Conservation (phyloP, 2,329 filamentous ascomycete genomes). For the Ophioceras dolichostomum region DNA sequence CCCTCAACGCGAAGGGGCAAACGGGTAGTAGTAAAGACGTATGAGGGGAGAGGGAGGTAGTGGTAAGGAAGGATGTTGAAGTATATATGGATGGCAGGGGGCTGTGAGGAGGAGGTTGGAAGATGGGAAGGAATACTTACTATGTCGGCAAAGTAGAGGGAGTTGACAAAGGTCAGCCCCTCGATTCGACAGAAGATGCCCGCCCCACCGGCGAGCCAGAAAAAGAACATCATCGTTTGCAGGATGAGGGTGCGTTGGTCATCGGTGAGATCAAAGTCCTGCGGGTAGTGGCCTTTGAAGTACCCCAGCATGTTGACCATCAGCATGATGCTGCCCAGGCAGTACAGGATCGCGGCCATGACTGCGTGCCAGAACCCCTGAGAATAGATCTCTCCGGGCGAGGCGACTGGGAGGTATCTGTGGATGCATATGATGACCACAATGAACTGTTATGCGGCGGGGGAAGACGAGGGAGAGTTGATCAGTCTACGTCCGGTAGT, state of each 20-base stretch:
- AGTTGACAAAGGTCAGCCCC: constrained; percentile 45
- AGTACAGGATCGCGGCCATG: constrained; percentile 49
- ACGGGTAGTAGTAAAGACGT: too few relatives aligned
- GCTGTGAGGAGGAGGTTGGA: too few relatives aligned
- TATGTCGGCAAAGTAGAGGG: constrained; percentile 48
- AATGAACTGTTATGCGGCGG: constrained; percentile 29
- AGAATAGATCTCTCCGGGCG: constrained; percentile 39
- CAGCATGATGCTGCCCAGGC: constrained; percentile 47
- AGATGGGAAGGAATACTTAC: too few relatives aligned
- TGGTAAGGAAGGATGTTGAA: too few relatives aligned
- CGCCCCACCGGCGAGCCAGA: constrained; percentile 55
- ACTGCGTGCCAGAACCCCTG: constrained; percentile 62
- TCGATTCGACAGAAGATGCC: constrained; percentile 47
- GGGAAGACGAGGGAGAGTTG: neutral
- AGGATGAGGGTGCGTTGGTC: constrained; percentile 58
- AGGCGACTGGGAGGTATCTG: constrained; percentile 33
- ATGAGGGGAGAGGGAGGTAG: too few relatives aligned
- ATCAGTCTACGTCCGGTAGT: too few relatives aligned
- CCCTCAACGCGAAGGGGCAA: too few relatives aligned
- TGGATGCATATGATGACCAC: constrained; percentile 45
- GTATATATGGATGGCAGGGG: too few relatives aligned
- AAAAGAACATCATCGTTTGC: constrained; percentile 58
- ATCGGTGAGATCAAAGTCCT: constrained; percentile 53
- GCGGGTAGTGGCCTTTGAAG: constrained; percentile 54
- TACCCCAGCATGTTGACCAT: constrained; percentile 62